These are phyloP conservation scores for Kingdonia uniflora DNA, from an alignment of 164 flowering plant species.

Conservation along the genomic window DNA sequence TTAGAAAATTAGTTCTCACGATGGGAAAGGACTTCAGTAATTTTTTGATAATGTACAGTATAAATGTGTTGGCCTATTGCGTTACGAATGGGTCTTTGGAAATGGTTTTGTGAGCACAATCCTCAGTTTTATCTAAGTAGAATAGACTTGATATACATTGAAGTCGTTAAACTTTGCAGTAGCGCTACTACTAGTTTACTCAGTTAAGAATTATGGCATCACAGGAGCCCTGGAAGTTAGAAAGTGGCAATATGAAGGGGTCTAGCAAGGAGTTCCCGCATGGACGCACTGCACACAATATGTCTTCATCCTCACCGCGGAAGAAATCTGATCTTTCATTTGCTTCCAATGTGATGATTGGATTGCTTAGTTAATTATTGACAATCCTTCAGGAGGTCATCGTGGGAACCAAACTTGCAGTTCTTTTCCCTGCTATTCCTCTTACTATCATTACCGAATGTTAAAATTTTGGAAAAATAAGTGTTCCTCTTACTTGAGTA, in stretches of 20 bases:
- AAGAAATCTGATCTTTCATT: slow-evolving; percentile 44
- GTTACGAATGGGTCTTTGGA: too few species aligned
- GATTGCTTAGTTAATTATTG: slow-evolving; percentile 20
- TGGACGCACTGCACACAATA: slow-evolving; percentile 54
- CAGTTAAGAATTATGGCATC: too few species aligned
- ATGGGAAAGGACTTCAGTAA: too few species aligned
- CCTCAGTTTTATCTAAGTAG: too few species aligned
- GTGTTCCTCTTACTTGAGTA: too few species aligned
- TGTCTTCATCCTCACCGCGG: slow-evolving; percentile 58
- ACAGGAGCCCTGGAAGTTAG: slow-evolving; percentile 4
- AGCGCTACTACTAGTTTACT: too few species aligned
- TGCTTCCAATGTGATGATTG: not conserved
- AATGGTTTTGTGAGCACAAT: too few species aligned
- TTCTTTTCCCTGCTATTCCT: slow-evolving; percentile 59
- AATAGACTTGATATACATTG: too few species aligned
- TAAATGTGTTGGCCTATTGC: too few species aligned
- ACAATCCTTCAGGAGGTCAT: slow-evolving; percentile 54
- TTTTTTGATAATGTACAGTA: too few species aligned
- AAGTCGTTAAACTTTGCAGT: too few species aligned
- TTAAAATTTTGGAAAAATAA: slow-evolving; percentile 41
- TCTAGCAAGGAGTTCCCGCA: slow-evolving; percentile 33
- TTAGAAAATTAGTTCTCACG: too few species aligned
- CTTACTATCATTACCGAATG: slow-evolving; percentile 40
- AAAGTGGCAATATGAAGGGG: slow-evolving; percentile 19
- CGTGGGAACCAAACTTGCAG: slow-evolving; percentile 58